A percentile compares a stretch with the other conserved stretches of the same genome.
Evolutionary conservation across 2,329 filamentous ascomycete species (phyloP).

Genomic region (Aspergillus spinulosporus): DNA sequence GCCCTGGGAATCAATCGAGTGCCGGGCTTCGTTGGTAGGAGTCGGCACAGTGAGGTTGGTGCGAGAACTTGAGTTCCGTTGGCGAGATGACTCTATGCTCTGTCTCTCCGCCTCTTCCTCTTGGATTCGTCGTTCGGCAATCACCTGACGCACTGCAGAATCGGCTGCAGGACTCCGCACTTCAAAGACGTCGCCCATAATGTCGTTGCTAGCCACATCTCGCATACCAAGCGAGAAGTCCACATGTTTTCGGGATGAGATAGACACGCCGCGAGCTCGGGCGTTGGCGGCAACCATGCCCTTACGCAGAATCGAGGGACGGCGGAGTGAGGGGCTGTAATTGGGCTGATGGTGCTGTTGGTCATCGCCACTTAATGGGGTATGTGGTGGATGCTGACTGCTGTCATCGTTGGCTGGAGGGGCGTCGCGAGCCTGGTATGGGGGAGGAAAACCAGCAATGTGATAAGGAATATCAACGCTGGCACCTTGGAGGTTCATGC

Average conservation of each 20-base stretch:
- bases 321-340: constrained; percentile 29
- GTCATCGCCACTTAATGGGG: constrained; percentile 24
- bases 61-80: constrained; percentile 14
- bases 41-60: constrained; percentile 30
- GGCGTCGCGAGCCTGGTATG: constrained; percentile 45
- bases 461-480: constrained; percentile 68
- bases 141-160: constrained; percentile 38
- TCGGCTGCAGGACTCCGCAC: constrained; percentile 51
- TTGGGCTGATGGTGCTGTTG: constrained; percentile 28
- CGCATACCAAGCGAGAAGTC: constrained; percentile 71
- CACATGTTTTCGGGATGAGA: constrained; percentile 62
- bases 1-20: constrained; percentile 33
- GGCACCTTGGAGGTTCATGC: constrained; percentile 69
- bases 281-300: constrained; percentile 43
- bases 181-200: constrained; percentile 66
- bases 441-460: constrained; percentile 52
- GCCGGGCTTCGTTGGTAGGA: constrained; percentile 22
- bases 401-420: constrained; percentile 42
- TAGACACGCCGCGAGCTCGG: constrained; percentile 58
- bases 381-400: constrained; percentile 40
- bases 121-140: constrained; percentile 41
- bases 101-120: constrained; percentile 35
- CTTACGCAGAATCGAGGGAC: constrained; percentile 58
- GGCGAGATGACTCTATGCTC: constrained; percentile 29
- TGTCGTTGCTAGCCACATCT: constrained; percentile 57